Conservation (phyloP, 2,329 filamentous ascomycete genomes). For the Aspergillus pseudoglaucus region DNA sequence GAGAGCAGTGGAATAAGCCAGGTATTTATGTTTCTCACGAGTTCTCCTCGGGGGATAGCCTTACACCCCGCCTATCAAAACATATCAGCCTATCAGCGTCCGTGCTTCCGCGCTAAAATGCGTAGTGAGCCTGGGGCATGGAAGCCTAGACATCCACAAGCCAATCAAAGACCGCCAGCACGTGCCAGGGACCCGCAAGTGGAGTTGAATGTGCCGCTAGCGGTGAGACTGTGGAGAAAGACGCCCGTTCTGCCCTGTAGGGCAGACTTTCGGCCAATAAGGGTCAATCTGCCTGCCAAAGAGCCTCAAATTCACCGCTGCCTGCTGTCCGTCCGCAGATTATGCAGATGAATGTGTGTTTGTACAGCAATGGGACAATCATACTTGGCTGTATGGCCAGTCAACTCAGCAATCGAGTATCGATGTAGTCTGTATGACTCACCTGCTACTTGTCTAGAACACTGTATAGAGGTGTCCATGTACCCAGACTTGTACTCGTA, state of each 20-base stretch:
- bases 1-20: neutral
- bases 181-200: neutral
- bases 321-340: neutral
- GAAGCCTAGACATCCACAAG: neutral
- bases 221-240: neutral
- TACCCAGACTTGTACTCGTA: neutral
- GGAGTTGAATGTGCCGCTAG: neutral
- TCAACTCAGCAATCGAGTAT: neutral
- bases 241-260: neutral
- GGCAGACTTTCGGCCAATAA: neutral
- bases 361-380: neutral
- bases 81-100: neutral
- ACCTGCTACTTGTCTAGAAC: too few relatives aligned
- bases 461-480: too few relatives aligned
- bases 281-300: neutral
- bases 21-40: neutral
- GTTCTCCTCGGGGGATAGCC: too few relatives aligned
- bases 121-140: neutral
- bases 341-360: neutral
- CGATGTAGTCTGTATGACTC: too few relatives aligned
- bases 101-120: neutral
- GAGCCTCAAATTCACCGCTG: conserved; percentile 1
- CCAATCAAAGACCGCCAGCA: neutral
- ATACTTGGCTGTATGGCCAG: neutral
- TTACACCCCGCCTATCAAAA: too few relatives aligned